These are phyloP conservation scores for Cytospora leucostoma DNA, from an alignment of 2,329 filamentous ascomycete genomes.

Conservation along the genomic window DNA sequence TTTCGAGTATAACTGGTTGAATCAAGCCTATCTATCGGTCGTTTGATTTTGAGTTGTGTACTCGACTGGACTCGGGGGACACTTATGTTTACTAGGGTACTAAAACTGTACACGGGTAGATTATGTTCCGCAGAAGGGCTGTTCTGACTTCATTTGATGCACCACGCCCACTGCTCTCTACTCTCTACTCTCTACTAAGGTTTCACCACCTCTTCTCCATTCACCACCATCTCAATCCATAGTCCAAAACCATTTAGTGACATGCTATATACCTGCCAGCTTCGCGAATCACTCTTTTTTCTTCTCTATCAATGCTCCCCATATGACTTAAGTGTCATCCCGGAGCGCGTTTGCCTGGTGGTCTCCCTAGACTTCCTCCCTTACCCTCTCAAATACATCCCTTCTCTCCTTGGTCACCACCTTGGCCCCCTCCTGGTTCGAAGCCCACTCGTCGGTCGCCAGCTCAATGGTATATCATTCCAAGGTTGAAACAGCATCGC, in stretches of 20 bases:
- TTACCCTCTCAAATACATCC: conserved; percentile 62
- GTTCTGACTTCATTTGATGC: too few relatives aligned
- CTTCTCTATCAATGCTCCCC: conserved; percentile 63
- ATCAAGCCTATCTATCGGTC: not conserved
- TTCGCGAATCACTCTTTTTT: conserved; percentile 68
- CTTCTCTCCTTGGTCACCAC: conserved; percentile 52
- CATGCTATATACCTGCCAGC: conserved; percentile 34
- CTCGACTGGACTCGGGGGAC: too few relatives aligned
- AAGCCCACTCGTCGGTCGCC: conserved; percentile 62
- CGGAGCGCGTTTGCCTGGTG: conserved; percentile 57
- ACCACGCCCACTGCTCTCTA: too few relatives aligned
- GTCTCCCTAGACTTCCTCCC: conserved; percentile 52
- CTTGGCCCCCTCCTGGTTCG: conserved; percentile 52
- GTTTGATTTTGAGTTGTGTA: too few relatives aligned
- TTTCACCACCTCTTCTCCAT: too few relatives aligned
- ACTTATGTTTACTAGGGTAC: too few relatives aligned
- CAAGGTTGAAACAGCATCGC: conserved; percentile 52
- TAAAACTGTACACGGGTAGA: too few relatives aligned
- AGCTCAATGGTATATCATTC: conserved; percentile 66
- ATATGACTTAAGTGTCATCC: conserved; percentile 73
- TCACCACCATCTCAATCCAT: too few relatives aligned
- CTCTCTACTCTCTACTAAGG: too few relatives aligned
- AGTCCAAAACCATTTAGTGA: too few relatives aligned
- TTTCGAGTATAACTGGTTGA: not conserved
- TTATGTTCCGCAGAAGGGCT: not conserved